Evolutionary conservation across 2,329 filamentous ascomycete species (phyloP).

Genomic region (Diaporthe caulivora): DNA sequence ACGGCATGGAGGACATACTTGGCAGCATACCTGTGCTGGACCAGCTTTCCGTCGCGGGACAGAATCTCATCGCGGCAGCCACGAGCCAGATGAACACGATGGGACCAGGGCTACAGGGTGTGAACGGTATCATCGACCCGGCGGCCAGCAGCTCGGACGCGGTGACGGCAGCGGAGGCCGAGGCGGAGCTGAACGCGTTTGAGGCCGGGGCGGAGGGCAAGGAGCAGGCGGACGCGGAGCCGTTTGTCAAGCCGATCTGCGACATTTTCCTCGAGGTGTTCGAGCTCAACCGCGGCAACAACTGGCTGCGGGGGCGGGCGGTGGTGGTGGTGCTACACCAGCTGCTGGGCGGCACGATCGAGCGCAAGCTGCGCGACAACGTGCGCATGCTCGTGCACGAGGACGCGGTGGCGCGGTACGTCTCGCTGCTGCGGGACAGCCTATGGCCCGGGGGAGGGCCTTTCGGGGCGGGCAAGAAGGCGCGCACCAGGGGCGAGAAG

Average conservation of each 20-base stretch:
- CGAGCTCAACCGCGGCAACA: conserved; percentile 93
- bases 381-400: conserved; percentile 81
- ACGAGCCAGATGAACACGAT: conserved; percentile 72
- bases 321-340: conserved; percentile 98
- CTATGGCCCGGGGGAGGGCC: conserved; percentile 81
- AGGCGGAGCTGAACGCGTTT: conserved; percentile 93
- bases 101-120: conserved; percentile 33
- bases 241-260: conserved; percentile 98
- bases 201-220: conserved; percentile 84
- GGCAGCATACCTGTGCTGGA: conserved; percentile 97
- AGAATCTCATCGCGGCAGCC: conserved; percentile 87
- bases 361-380: conserved; percentile 92
- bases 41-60: conserved; percentile 90
- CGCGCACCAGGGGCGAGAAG: conserved; percentile 79
- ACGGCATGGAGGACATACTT: conserved; percentile 97
- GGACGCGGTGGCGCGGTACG: conserved; percentile 81
- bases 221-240: conserved; percentile 75
- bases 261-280: conserved; percentile 98
- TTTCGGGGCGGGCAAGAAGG: conserved; percentile 55
- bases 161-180: conserved; percentile 77
- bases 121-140: conserved; percentile 47
- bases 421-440: conserved; percentile 77
- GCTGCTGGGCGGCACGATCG: conserved; percentile 93
- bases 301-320: conserved; percentile 94
- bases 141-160: conserved; percentile 64